Conservation (phyloP, 2,329 filamentous ascomycete genomes). For the Colletotrichum liaoningense region DNA sequence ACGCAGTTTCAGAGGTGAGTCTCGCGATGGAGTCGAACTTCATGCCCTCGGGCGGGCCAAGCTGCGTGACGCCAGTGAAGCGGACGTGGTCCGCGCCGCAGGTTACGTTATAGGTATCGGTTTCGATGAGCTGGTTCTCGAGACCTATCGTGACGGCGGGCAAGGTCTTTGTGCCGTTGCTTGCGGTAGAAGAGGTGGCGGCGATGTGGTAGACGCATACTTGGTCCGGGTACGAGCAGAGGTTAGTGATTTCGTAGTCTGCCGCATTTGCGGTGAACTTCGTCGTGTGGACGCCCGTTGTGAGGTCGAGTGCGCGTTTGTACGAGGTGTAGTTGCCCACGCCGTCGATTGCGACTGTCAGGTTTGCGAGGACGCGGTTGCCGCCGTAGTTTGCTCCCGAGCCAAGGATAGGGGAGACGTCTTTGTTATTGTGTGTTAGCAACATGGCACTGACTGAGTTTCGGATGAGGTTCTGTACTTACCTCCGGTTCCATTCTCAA, state of each 20-base stretch:
- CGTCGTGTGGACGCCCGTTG: slow-evolving; percentile 52
- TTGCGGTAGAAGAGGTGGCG: slow-evolving; percentile 11
- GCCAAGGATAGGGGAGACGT: slow-evolving; percentile 52
- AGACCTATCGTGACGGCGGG: slow-evolving; percentile 54
- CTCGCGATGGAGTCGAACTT: slow-evolving; percentile 53
- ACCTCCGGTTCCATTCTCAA: slow-evolving; percentile 60
- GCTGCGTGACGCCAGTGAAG: slow-evolving; percentile 50
- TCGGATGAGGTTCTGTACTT: slow-evolving; percentile 11
- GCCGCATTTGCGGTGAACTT: slow-evolving; percentile 47
- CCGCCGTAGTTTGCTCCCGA: slow-evolving; percentile 54
- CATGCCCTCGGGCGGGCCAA: slow-evolving; percentile 55
- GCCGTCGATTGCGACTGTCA: slow-evolving; percentile 52
- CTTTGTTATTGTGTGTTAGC: slow-evolving; percentile 27
- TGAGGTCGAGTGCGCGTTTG: slow-evolving; percentile 55
- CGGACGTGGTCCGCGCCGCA: slow-evolving; percentile 47
- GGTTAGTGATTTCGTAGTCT: slow-evolving; percentile 41
- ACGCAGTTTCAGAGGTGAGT: background rate
- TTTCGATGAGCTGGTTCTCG: slow-evolving; percentile 52
- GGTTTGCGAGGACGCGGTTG: slow-evolving; percentile 59
- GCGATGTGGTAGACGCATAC: slow-evolving; percentile 44
- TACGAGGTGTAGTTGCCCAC: slow-evolving; percentile 47
- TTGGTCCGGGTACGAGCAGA: slow-evolving; percentile 56
- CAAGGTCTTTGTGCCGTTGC: slow-evolving; percentile 38
- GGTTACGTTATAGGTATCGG: slow-evolving; percentile 41
- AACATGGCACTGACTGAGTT: accelerated